Conservation (phyloP, 495 filamentous ascomycete genomes). For the Pseudotulostoma volvatum region DNA sequence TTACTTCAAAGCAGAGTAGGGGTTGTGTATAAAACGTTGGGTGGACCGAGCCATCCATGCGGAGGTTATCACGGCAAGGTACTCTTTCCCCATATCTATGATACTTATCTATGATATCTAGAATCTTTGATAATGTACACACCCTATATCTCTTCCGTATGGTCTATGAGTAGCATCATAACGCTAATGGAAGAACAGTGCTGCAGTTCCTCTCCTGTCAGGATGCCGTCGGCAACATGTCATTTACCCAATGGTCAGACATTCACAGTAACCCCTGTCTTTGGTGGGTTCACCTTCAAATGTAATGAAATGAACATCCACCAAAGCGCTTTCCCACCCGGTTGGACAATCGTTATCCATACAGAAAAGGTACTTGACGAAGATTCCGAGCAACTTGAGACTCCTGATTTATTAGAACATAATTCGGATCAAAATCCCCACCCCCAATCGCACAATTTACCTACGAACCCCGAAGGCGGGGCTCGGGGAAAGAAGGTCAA, state of each 20-base stretch:
- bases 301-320: conserved; percentile 53
- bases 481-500: not conserved
- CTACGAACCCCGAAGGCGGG: too few species aligned
- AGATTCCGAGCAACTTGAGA: conserved; percentile 7
- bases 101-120: too few species aligned
- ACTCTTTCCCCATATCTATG: too few species aligned
- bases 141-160: too few species aligned
- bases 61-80: too few species aligned
- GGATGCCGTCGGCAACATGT: conserved; percentile 11
- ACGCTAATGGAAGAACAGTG: too few species aligned
- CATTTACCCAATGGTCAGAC: conserved; percentile 77
- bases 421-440: conserved; percentile 3
- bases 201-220: too few species aligned
- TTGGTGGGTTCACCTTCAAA: conserved; percentile 80
- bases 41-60: too few species aligned
- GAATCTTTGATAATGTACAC: too few species aligned
- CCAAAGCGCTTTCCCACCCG: conserved; percentile 57
- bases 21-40: too few species aligned
- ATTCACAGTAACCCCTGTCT: conserved; percentile 64
- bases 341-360: conserved; percentile 76
- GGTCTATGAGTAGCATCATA: too few species aligned
- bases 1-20: too few species aligned
- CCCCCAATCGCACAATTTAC: conserved; percentile 3
- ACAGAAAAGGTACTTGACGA: conserved; percentile 41
- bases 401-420: not conserved